Conservation (phyloP, 2,329 filamentous ascomycete species). For the Exophiala spinifera region DNA sequence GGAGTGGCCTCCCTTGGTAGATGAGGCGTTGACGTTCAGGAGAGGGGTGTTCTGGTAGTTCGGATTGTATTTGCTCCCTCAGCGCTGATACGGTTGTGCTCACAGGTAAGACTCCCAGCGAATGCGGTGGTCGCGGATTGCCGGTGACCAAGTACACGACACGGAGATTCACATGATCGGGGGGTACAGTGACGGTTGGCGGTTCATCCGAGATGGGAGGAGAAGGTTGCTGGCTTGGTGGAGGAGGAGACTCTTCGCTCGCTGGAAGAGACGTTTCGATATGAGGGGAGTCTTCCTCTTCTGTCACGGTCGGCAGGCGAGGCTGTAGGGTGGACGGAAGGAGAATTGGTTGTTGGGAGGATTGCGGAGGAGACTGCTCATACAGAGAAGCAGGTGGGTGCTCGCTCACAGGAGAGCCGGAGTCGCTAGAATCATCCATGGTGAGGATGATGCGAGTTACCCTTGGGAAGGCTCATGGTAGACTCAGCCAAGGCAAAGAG, state of each 20-base stretch:
- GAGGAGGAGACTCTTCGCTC: background rate
- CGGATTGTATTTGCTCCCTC: conserved; percentile 51
- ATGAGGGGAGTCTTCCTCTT: no score
- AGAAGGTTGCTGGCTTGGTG: background rate
- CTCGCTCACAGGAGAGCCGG: no score
- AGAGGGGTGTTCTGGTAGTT: conserved; percentile 46
- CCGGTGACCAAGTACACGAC: conserved; percentile 26
- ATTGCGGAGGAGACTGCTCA: no score
- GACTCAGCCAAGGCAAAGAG: no score
- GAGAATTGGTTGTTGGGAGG: no score
- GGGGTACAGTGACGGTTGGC: background rate
- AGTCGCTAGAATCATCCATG: no score
- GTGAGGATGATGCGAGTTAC: no score
- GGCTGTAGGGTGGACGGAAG: no score
- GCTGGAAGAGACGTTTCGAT: background rate
- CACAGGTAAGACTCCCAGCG: conserved; percentile 36
- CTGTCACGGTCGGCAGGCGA: no score
- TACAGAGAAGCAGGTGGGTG: no score
- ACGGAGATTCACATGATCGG: conserved; percentile 25
- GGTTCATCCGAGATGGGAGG: background rate
- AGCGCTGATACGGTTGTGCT: conserved; percentile 50
- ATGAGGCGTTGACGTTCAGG: conserved; percentile 55
- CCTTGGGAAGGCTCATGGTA: no score
- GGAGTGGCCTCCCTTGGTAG: conserved; percentile 54
- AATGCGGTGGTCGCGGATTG: conserved; percentile 24